phyloP scores from a whole-genome alignment of 768 basidiomycete species.

The Nidularia pulvinata region DNA sequence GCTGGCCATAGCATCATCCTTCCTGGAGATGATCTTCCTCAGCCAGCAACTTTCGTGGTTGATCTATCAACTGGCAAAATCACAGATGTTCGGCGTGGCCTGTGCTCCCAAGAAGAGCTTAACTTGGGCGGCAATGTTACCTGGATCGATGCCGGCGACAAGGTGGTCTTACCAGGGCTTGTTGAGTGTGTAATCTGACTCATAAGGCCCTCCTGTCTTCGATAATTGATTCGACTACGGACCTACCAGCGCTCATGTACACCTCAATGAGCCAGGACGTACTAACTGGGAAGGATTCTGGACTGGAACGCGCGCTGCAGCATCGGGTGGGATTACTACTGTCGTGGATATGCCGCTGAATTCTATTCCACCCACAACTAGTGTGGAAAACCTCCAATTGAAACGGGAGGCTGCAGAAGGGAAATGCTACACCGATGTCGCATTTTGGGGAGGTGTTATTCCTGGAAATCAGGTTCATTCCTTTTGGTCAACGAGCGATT shows the following conservation, averaged over 20 bases:
- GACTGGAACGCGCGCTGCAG: constrained; percentile 90
- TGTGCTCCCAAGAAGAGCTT: constrained; percentile 25
- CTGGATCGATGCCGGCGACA: constrained; percentile 57
- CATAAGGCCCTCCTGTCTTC: not conserved
- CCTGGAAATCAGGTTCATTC: constrained; percentile 80
- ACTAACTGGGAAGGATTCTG: constrained; percentile 95
- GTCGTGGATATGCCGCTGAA: constrained; percentile 98
- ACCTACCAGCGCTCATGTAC: constrained; percentile 75
- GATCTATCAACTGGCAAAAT: constrained; percentile 62
- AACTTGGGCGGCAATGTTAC: constrained; percentile 23
- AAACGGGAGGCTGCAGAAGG: constrained; percentile 74
- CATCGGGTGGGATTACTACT: constrained; percentile 93
- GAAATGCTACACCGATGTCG: constrained; percentile 81
- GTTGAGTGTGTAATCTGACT: constrained; percentile 61
- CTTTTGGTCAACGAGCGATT: not conserved
- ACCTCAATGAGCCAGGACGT: constrained; percentile 92
- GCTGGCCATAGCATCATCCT: constrained; percentile 60
- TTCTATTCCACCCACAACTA: constrained; percentile 95
- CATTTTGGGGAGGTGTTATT: constrained; percentile 95
- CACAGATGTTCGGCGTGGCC: constrained; percentile 35
- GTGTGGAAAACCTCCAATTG: constrained; percentile 65
- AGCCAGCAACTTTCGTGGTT: constrained; percentile 68
- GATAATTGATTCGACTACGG: constrained; percentile 4
- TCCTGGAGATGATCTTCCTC: constrained; percentile 41
- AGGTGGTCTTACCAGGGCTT: constrained; percentile 72